Evolutionary conservation across 768 basidiomycete genomes (phyloP), one percentile per base, ranked within the genome.

Genomic region (Phaffia australis): DNA sequence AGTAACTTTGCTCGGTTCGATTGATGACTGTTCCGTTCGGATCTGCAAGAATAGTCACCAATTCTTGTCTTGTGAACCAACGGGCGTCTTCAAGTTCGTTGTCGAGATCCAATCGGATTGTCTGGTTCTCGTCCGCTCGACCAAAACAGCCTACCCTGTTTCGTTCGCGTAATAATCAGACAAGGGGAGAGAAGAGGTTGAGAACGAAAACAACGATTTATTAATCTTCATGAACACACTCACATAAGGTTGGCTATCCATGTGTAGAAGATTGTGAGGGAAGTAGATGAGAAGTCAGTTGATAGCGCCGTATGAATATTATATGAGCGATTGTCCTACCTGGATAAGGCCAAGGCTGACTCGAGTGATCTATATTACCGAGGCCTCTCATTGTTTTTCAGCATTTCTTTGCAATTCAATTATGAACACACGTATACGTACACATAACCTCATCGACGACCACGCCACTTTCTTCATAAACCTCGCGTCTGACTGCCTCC

Each of bases 401-500:
- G 35, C 35, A 5, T 42, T 42, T 4, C 4, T 42, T 5, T 42
- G 4, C 35, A 42, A n/a, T 42, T 42, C 35, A 42, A 4, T 42
- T 42, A 42, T 42, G 35, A 62, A 2, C 3, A 21, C 25, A 35
- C 6, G 48, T 50, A 54, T 94, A 42, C 35, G 35, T 42, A 42
- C 35, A 97, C 70, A 80, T 81, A 29, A 92, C 82, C 70, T 89
- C 81, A 79, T 85, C 86, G 27, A 89, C 88, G 56, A 81, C 82
- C n/a, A 98, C 82, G 4, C 94, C 94, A 1, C 89, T 88, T 76
- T 98, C 94, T 75, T 99, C 94, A 85, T 89, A 89, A n/a, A 62
- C 86, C 76, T 98, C 94, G 49, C 94, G 82, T 61, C 82, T 80
- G 35, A 97, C 92, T 1, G 93, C 87, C 71, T 97, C 92, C 74